phyloP scores from a whole-genome alignment of 2,329 filamentous ascomycete genomes.

The Chrysosphaeria jannelii region DNA sequence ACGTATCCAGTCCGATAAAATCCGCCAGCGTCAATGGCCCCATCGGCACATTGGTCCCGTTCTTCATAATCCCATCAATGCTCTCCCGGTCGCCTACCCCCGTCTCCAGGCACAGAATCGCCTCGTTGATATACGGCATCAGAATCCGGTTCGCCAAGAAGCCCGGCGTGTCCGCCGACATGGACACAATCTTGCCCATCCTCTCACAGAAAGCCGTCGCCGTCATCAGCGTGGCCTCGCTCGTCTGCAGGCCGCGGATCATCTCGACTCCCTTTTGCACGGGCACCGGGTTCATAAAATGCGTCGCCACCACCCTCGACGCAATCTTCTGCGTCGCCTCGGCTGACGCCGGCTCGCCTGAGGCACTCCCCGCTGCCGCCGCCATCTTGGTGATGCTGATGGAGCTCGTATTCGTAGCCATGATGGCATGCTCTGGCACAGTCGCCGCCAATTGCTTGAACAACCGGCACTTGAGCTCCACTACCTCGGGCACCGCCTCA shows the following conservation, averaged over 20 bases:
- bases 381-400: conserved; percentile 95
- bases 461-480: conserved; percentile 60
- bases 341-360: conserved; percentile 1
- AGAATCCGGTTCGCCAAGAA: conserved; percentile 91
- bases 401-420: conserved; percentile 95
- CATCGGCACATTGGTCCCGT: conserved; percentile 96
- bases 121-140: conserved; percentile 99
- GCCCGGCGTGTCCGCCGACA: conserved; percentile 68
- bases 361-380: conserved; percentile 31
- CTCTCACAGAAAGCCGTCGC: conserved; percentile 63
- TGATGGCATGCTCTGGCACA: conserved; percentile 56
- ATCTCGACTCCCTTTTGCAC: conserved; percentile 95
- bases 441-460: conserved; percentile 60
- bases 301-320: conserved; percentile 59
- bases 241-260: conserved; percentile 81
- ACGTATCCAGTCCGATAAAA: conserved; percentile 93
- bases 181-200: conserved; percentile 79
- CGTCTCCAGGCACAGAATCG: conserved; percentile 83
- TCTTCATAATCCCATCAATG: conserved; percentile 97
- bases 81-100: conserved; percentile 67
- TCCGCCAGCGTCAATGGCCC: conserved; percentile 79
- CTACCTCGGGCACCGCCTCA: conserved; percentile 85
- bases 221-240: conserved; percentile 46
- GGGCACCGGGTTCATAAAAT: conserved; percentile 98
- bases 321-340: conserved; percentile 39